Evolutionary conservation across 2,329 filamentous ascomycete genomes (phyloP), one percentile per base, ranked within the genome.

Genomic region (Sclerotinia nivalis): DNA sequence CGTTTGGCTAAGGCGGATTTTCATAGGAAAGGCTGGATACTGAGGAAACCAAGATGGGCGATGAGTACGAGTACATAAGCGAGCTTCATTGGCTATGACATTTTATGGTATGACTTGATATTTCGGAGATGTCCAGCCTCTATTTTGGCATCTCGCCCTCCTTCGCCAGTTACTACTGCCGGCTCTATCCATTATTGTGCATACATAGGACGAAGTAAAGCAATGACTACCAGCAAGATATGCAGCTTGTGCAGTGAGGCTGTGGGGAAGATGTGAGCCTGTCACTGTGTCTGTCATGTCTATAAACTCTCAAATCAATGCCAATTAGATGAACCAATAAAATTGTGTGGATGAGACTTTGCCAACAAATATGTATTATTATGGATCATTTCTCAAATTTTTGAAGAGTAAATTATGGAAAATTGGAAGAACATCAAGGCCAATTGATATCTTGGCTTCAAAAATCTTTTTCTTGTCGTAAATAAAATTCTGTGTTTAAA

Each of bases 241-340:
- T 74, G 72, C 74, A 74, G 73, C 73, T 76, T 72, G 69, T 67
- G 67, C 72, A 75, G 70, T 72, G 74, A 76, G 75, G 75, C 75
- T 76, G 73, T 76, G 74, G 60, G 22, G 60, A 64, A 64, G n/a
- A 22, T 37, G 4, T 50, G 60, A 50, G 45, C 37, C 28, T 50
- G 28, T 25, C 45, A 50, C 13, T 22, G 37, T 43, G 40, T 18
- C 40, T 43, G 40, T 43, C 40, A 43, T 43, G 40, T 43, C 40
- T 43, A 43, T 43, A 43, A 43, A 43, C 40, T 43, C 40, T 43
- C 40, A 25, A 22, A 61, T 61, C 25, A 28, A 62, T 62, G 20
- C 28, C 18, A 34, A 40, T 64, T 64, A 47, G 31, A 40, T 37
- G 60, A 40, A 43, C 31, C 61, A 65, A 65, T 65, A 25, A 65